Conservation (phyloP, 2,329 filamentous ascomycete species). For the Ceratocystis colombiana region DNA sequence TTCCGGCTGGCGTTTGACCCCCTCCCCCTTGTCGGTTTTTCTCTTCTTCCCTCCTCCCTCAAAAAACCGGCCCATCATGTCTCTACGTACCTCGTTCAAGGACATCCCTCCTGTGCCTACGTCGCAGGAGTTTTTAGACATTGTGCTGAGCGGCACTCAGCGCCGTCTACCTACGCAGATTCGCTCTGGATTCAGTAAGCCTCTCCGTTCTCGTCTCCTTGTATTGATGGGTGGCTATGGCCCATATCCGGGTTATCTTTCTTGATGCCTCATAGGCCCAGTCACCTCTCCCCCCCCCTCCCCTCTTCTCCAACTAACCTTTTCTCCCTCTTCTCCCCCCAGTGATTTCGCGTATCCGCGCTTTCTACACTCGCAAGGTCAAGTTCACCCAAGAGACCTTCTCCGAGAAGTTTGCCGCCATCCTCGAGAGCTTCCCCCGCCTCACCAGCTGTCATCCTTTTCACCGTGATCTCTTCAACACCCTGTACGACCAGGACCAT, state of each 20-base stretch:
- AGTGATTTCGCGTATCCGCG: constrained; percentile 31
- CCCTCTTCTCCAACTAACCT: neutral
- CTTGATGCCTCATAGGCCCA: neutral
- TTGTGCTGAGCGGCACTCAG: constrained; percentile 89
- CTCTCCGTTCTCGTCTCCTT: too few species aligned
- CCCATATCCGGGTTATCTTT: too few species aligned
- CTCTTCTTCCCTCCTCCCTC: neutral
- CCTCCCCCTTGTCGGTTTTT: neutral
- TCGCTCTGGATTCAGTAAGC: constrained; percentile 76
- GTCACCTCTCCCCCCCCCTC: neutral
- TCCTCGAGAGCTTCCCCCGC: constrained; percentile 86
- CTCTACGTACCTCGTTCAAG: constrained; percentile 49
- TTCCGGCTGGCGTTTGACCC: neutral
- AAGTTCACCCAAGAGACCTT: constrained; percentile 98
- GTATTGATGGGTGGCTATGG: too few species aligned
- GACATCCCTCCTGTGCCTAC: constrained; percentile 82
- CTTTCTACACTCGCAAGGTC: constrained; percentile 95
- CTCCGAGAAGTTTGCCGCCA: constrained; percentile 80
- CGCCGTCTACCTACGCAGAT: constrained; percentile 91
- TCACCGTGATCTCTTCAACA: constrained; percentile 76
- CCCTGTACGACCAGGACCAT: constrained; percentile 95
- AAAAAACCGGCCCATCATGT: constrained; percentile 23
- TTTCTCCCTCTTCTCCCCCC: neutral
- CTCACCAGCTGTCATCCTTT: constrained; percentile 93
- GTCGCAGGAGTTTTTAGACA: constrained; percentile 92